Conservation (phyloP, 2,329 filamentous ascomycete species). For the Aspergillus sergii region DNA sequence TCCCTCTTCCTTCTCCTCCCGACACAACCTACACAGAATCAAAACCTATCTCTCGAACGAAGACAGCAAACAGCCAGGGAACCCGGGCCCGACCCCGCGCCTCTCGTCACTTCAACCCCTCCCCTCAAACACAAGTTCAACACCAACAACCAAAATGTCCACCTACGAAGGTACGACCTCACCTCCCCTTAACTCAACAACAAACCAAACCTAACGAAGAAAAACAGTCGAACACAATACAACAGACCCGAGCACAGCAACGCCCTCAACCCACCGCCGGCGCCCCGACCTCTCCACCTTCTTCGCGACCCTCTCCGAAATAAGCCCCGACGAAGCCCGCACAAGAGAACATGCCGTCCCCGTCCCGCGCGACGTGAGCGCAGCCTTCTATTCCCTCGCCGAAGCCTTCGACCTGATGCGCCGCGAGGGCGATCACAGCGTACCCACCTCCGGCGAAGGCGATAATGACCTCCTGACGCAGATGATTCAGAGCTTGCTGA, state of each 20-base stretch:
- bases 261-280: slow-evolving; percentile 44
- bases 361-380: slow-evolving; percentile 62
- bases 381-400: slow-evolving; percentile 61
- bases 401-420: slow-evolving; percentile 64
- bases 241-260: slow-evolving; percentile 29
- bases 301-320: slow-evolving; percentile 62
- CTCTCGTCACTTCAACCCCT: slow-evolving; percentile 2
- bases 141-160: slow-evolving; percentile 35
- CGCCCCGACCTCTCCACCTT: slow-evolving; percentile 68
- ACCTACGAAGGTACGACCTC: slow-evolving; percentile 43
- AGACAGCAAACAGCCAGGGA: not conserved
- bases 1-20: slow-evolving; percentile 12
- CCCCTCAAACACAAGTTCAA: not conserved
- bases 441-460: slow-evolving; percentile 26
- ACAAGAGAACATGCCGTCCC: slow-evolving; percentile 62
- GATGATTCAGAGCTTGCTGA: slow-evolving; percentile 59
- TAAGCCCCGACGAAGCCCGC: slow-evolving; percentile 53
- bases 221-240: slow-evolving; percentile 48
- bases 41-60: not conserved
- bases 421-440: slow-evolving; percentile 37
- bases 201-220: not conserved
- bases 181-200: not conserved
- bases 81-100: slow-evolving; percentile 8
- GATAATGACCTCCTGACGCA: slow-evolving; percentile 51
- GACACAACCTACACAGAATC: not conserved